Base-by-base conservation (phyloP, 176 grass and related monocot genomes). In the Ampelocalamus luodianensis region DNA sequence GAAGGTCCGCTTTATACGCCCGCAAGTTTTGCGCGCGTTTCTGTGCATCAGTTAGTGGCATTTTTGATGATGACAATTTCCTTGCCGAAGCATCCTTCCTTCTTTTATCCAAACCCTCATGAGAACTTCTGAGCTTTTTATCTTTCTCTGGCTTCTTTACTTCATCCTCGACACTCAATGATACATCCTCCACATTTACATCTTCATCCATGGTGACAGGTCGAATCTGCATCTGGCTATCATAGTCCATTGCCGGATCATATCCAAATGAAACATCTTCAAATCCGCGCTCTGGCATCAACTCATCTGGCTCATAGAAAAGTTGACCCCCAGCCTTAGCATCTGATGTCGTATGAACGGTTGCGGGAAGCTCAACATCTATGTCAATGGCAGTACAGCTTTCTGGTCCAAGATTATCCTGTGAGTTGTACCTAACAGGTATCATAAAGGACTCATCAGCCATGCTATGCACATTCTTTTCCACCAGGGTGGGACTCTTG, bases 241-340 rank as follows among this genome's bases (percentile, higher is more conserved):
- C 84, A 89, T 94, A 99, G 46, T 99, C 96, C 88, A 91, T 90
- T 86, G 91, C 60, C 10, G 96, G 96, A 90, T 99, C 96, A 65
- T 99, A 99, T 58, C 88, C 86, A 83, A 87, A 88, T 40, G 80
- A 83, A 79, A 87, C 53, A 54, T 86, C 68, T 89, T 94, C 96
- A 16, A 79, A 85, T 68, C 46, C 81, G 18, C 93, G 91, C 77
- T 96, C 86, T 58, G 93, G 93, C 76, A 95, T 90, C 78, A 99
- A 82, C 50, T 99, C 96, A 74, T 86, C 91, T 77, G 96, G 93
- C 78, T 96, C 96, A 68, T 94, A 99, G 84, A 82, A 90, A 50
- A 94, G 88, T 83, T 92, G 91, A 76, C 42, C 82, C 76, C 45
- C 89, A 71, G 36, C 48, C 79, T 83, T 92, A 72, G 71, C 79